A percentile compares a stretch with the other conserved stretches of the same genome.
These are phyloP conservation scores for Boletus vermiculosoides DNA, from an alignment of 768 basidiomycete species.

Conservation along the genomic window DNA sequence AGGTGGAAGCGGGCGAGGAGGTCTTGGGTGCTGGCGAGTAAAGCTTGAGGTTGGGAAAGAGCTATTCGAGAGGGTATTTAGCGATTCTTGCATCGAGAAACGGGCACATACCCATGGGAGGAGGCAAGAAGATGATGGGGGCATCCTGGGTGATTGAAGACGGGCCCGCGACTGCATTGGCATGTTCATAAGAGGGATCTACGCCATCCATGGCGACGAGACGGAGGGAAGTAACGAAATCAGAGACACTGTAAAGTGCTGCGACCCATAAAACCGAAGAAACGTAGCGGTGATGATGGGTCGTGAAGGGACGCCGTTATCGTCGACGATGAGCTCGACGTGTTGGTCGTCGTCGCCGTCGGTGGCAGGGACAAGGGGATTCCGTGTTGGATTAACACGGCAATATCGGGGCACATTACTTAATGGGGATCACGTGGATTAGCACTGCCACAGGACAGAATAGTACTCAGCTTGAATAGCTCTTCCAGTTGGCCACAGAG, in stretches of 20 bases:
- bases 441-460: conserved; percentile 11
- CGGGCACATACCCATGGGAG: conserved; percentile 31
- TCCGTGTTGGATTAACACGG: conserved; percentile 32
- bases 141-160: conserved; percentile 38
- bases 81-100: conserved; percentile 3
- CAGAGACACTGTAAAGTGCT: conserved; percentile 19
- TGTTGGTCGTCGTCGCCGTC: conserved; percentile 31
- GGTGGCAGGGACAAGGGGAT: conserved; percentile 39
- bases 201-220: conserved; percentile 31
- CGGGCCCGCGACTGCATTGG: conserved; percentile 65
- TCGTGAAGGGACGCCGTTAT: conserved; percentile 20
- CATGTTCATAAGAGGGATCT: conserved; percentile 30
- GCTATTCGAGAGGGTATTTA: conserved; percentile 25
- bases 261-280: conserved; percentile 19
- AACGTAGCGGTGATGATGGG: background rate
- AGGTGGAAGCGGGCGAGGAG: conserved; percentile 71
- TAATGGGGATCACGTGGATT: conserved; percentile 30
- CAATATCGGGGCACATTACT: conserved; percentile 30
- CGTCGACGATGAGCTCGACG: conserved; percentile 31
- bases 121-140: conserved; percentile 29
- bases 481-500: too few relatives aligned
- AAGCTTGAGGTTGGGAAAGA: conserved; percentile 36
- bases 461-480: too few relatives aligned
- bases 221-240: conserved; percentile 20
- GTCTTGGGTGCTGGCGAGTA: conserved; percentile 75